phyloP scores from a whole-genome alignment of 805 yeast species.

The Yamadazyma tumulicola region DNA sequence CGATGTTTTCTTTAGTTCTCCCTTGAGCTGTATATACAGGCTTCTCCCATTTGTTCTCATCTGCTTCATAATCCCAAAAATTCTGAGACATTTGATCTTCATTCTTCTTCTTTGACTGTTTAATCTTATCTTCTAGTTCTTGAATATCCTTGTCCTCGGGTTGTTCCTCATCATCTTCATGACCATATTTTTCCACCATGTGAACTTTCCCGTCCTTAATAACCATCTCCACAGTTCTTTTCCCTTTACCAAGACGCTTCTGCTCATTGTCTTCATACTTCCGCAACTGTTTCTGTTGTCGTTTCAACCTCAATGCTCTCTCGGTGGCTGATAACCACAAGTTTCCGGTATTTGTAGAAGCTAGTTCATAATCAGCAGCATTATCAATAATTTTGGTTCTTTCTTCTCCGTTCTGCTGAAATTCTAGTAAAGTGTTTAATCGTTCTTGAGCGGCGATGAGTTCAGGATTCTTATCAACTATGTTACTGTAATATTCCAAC shows the following conservation, averaged over 20 bases:
- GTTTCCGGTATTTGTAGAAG: conserved; percentile 44
- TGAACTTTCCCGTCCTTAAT: conserved; percentile 78
- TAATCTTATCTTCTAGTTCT: conserved; percentile 32
- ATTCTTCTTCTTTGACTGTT: conserved; percentile 19
- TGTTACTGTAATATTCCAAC: conserved; percentile 39
- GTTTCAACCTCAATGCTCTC: conserved; percentile 80
- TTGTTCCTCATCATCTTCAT: conserved; percentile 18
- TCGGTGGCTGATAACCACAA: conserved; percentile 88
- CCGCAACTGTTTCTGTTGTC: conserved; percentile 73
- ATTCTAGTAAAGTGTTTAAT: conserved; percentile 68
- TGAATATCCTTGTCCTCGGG: conserved; percentile 33
- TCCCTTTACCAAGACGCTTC: conserved; percentile 68
- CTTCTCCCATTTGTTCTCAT: conserved; percentile 51
- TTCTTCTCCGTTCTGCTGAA: conserved; percentile 83
- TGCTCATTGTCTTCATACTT: conserved; percentile 57
- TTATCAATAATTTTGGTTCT: conserved; percentile 90
- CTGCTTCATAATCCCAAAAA: conserved; percentile 61
- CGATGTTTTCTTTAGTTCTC: not conserved
- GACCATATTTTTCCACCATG: conserved; percentile 45
- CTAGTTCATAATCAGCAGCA: conserved; percentile 81
- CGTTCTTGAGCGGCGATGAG: conserved; percentile 67
- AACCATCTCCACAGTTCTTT: conserved; percentile 70
- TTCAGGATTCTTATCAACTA: conserved; percentile 50
- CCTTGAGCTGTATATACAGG: conserved; percentile 38
- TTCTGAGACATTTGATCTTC: conserved; percentile 32